Evolutionary conservation across 169 alveolate species (phyloP).

Genomic region (Cryptosporidium ryanae): DNA sequence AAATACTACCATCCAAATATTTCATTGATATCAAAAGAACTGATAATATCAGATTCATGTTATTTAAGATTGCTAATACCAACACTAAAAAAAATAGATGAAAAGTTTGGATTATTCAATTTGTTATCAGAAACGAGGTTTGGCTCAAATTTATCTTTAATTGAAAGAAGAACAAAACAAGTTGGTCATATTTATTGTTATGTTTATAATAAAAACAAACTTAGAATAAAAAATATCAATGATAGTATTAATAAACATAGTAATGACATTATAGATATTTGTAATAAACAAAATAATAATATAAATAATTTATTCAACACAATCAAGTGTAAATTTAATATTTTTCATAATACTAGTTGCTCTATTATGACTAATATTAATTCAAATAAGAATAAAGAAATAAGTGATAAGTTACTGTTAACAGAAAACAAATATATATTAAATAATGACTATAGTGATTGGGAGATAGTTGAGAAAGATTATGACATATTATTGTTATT

Average conservation of each 20-base stretch:
- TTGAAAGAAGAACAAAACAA: neutral
- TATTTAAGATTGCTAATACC: constrained; percentile 53
- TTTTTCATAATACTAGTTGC: neutral
- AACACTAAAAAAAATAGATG: constrained; percentile 12
- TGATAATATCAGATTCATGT: constrained; percentile 53
- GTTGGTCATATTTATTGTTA: constrained; percentile 30
- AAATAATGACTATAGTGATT: constrained; percentile 13
- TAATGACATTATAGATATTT: neutral
- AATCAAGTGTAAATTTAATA: neutral
- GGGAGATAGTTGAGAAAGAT: constrained; percentile 14
- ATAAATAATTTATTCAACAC: neutral
- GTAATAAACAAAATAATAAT: neutral
- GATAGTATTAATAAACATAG: neutral
- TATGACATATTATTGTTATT: neutral
- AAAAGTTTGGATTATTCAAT: constrained; percentile 24
- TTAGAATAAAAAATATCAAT: neutral
- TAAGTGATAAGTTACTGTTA: neutral
- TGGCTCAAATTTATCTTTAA: neutral
- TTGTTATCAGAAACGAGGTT: neutral
- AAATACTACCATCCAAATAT: constrained; percentile 16
- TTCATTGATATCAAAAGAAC: constrained; percentile 37
- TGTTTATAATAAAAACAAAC: neutral
- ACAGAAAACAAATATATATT: neutral
- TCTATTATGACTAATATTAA: neutral
- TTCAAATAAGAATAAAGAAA: neutral